These are phyloP conservation scores for Diaporthe aspalathi DNA, from an alignment of 2,329 filamentous ascomycete species.

Conservation along the genomic window DNA sequence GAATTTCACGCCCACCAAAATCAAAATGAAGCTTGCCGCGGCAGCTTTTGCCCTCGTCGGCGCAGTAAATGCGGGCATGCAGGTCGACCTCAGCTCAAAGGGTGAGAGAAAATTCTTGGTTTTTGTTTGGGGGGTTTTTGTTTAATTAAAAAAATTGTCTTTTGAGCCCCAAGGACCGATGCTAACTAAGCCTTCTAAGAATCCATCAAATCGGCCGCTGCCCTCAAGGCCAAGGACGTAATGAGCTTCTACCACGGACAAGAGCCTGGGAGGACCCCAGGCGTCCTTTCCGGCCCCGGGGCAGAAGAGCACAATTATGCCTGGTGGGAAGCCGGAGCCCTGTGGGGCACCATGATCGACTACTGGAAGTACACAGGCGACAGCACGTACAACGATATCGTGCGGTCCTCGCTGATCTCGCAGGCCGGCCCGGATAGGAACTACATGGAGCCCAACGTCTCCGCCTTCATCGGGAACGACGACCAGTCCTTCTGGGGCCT, in stretches of 20 bases:
- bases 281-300: constrained; percentile 68
- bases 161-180: neutral
- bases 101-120: neutral
- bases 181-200: constrained; percentile 47
- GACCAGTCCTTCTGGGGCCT: constrained; percentile 82
- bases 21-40: neutral
- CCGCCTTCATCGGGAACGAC: constrained; percentile 76
- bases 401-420: constrained; percentile 67
- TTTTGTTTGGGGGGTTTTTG: too few relatives aligned
- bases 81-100: constrained; percentile 1
- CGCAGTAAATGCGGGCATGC: neutral
- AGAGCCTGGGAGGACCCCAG: constrained; percentile 57
- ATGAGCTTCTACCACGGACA: constrained; percentile 64
- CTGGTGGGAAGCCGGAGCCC: constrained; percentile 79
- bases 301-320: constrained; percentile 66
- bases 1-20: neutral
- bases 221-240: constrained; percentile 61
- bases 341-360: constrained; percentile 77
- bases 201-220: constrained; percentile 58
- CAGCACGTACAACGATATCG: constrained; percentile 68
- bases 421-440: constrained; percentile 79
- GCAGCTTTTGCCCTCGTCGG: neutral
- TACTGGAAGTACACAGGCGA: constrained; percentile 78
- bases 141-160: too few relatives aligned
- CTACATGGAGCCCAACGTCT: constrained; percentile 82